phyloP scores from a whole-genome alignment of 345 rosid genomes.

The Rubroshorea leprosula region DNA sequence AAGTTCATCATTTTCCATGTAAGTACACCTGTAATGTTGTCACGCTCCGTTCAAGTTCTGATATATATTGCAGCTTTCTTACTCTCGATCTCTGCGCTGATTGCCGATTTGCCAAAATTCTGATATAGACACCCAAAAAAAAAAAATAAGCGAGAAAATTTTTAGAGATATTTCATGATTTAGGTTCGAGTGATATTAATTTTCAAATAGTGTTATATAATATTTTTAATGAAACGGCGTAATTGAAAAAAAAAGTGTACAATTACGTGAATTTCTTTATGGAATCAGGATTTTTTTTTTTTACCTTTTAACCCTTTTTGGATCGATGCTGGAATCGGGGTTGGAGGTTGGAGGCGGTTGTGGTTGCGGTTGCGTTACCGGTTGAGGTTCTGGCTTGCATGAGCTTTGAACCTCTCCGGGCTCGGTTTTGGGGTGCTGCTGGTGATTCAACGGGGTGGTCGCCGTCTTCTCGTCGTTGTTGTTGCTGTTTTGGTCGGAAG shows the following conservation, averaged over 20 bases:
- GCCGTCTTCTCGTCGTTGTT: conserved; percentile 37
- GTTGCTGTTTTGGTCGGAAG: conserved; percentile 39
- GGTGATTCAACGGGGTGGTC: conserved; percentile 21
- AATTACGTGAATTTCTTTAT: no score
- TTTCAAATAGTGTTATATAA: no score
- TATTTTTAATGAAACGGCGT: no score
- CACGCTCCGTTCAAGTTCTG: conserved; percentile 62
- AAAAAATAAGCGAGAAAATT: not conserved
- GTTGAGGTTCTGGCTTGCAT: conserved; percentile 25
- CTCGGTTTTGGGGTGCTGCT: conserved; percentile 33
- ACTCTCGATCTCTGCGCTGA: conserved; percentile 70
- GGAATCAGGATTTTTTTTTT: no score
- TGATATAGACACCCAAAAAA: conserved; percentile 8
- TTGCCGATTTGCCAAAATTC: conserved; percentile 65
- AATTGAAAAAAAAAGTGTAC: no score
- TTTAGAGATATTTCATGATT: no score
- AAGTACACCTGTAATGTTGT: conserved; percentile 44
- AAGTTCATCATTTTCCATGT: no score
- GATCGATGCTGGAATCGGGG: conserved; percentile 37
- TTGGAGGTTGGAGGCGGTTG: conserved; percentile 11
- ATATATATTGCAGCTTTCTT: conserved; percentile 53
- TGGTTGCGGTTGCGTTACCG: conserved; percentile 2
- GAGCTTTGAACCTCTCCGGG: conserved; percentile 43
- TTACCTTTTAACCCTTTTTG: conserved; percentile 61
- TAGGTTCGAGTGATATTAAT: no score